Percentiles rank a stretch among this genome's conserved stretches.
Conservation (phyloP, 257 asterid genomes). For the Capsicum pubescens region DNA sequence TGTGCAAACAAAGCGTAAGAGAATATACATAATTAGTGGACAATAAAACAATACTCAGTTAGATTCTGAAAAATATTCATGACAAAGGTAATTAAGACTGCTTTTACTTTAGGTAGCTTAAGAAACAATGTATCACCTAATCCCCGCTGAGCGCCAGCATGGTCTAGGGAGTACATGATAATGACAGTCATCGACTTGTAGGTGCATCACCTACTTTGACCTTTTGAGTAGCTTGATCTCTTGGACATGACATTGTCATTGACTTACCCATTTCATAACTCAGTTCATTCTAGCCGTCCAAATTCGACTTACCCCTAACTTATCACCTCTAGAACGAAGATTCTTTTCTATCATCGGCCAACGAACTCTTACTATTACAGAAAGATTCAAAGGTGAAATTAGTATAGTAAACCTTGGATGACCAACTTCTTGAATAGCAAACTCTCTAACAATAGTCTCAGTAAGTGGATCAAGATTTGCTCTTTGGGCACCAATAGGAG, state of each 20-base stretch:
- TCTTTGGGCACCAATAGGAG: constrained; percentile 48
- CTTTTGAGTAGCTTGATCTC: too few relatives aligned
- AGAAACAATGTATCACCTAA: too few relatives aligned
- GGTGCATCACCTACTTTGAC: too few relatives aligned
- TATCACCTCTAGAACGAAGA: too few relatives aligned
- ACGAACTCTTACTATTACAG: neutral
- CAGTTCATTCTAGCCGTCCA: too few relatives aligned
- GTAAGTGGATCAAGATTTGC: constrained; percentile 50
- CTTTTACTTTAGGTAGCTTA: neutral
- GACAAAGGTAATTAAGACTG: neutral
- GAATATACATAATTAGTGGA: neutral
- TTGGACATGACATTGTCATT: too few relatives aligned
- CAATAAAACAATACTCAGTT: neutral
- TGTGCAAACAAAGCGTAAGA: neutral
- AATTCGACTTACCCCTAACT: too few relatives aligned
- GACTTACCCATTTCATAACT: too few relatives aligned
- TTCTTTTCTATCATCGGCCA: too few relatives aligned
- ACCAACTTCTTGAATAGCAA: constrained; percentile 53
- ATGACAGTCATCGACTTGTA: too few relatives aligned
- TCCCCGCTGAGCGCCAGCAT: too few relatives aligned
- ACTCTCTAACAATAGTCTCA: constrained; percentile 28
- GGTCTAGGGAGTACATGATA: too few relatives aligned
- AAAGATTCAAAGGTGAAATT: neutral
- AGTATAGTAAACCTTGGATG: constrained; percentile 27
- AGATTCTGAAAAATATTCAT: constrained; percentile 4